These are phyloP conservation scores for Trichaptum fuscoviolaceum DNA, from an alignment of 768 basidiomycete species.

Conservation along the genomic window DNA sequence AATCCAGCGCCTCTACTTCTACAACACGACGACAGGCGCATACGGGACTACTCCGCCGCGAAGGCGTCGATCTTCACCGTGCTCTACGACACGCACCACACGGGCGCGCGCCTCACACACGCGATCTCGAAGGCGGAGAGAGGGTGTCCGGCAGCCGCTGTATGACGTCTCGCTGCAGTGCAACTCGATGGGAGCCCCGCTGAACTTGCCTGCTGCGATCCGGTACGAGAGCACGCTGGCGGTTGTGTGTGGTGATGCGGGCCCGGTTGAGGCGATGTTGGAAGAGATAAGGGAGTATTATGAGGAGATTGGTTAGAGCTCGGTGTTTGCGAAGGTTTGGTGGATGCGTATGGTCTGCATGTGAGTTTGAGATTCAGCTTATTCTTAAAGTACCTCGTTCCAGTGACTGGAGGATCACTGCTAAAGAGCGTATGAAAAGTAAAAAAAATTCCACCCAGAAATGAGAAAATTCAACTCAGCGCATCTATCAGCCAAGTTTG, in stretches of 20 bases:
- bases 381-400: no score
- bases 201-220: no score
- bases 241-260: conserved; percentile 14
- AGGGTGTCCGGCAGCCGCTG: conserved; percentile 5
- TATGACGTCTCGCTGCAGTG: background rate
- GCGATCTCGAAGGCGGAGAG: background rate
- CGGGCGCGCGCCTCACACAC: background rate
- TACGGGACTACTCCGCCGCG: conserved; percentile 13
- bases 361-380: background rate
- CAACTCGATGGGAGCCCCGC: no score
- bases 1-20: conserved; percentile 7
- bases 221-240: conserved; percentile 2
- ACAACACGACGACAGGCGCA: background rate
- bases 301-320: conserved; percentile 7
- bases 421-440: conserved; percentile 11
- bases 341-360: background rate
- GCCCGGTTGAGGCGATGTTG: conserved; percentile 8
- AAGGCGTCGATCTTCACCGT: conserved; percentile 9
- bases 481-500: background rate
- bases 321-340: conserved; percentile 13
- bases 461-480: background rate
- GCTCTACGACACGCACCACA: conserved; percentile 9
- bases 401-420: conserved; percentile 13
- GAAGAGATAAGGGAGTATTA: conserved; percentile 7
- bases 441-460: no score